phyloP scores from a whole-genome alignment of 2,329 filamentous ascomycete genomes.

The Neocucurbitaria cava region DNA sequence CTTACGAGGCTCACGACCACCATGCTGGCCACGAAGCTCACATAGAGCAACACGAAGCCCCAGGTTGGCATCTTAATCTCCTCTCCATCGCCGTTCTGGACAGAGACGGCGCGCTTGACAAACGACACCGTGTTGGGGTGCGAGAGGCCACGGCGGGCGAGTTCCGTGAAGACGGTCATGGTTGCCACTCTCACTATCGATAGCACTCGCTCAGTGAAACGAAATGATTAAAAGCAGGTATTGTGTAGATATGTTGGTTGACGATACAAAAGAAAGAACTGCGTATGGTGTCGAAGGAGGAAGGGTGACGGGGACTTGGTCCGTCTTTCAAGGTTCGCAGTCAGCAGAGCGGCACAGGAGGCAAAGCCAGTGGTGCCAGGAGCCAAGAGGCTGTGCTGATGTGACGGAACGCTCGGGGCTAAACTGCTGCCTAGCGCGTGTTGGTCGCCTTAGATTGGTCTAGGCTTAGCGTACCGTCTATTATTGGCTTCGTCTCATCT shows the following conservation, averaged over 20 bases:
- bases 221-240: neutral
- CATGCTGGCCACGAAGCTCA: slow-evolving; percentile 50
- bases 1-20: slow-evolving; percentile 52
- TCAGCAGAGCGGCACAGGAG: slow-evolving; percentile 23
- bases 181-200: slow-evolving; percentile 4
- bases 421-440: slow-evolving; percentile 18
- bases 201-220: slow-evolving; percentile 1
- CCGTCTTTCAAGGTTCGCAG: slow-evolving; percentile 13
- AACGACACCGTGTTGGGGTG: slow-evolving; percentile 31
- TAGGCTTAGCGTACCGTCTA: slow-evolving; percentile 20
- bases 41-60: slow-evolving; percentile 35
- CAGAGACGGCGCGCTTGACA: slow-evolving; percentile 35
- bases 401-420: slow-evolving; percentile 14
- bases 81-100: slow-evolving; percentile 11
- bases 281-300: neutral
- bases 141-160: slow-evolving; percentile 41
- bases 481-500: slow-evolving; percentile 22
- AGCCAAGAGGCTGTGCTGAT: slow-evolving; percentile 13
- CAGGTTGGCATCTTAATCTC: slow-evolving; percentile 38
- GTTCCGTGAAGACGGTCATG: slow-evolving; percentile 36
- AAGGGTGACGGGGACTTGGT: slow-evolving; percentile 2
- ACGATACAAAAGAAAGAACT: slow-evolving; percentile 8
- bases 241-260: slow-evolving; percentile 3
- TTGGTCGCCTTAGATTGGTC: slow-evolving; percentile 6
- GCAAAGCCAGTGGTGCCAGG: slow-evolving; percentile 19